These are phyloP conservation scores for Hypocreales sp. DNA, from an alignment of 2,329 filamentous ascomycete genomes.

Conservation along the genomic window DNA sequence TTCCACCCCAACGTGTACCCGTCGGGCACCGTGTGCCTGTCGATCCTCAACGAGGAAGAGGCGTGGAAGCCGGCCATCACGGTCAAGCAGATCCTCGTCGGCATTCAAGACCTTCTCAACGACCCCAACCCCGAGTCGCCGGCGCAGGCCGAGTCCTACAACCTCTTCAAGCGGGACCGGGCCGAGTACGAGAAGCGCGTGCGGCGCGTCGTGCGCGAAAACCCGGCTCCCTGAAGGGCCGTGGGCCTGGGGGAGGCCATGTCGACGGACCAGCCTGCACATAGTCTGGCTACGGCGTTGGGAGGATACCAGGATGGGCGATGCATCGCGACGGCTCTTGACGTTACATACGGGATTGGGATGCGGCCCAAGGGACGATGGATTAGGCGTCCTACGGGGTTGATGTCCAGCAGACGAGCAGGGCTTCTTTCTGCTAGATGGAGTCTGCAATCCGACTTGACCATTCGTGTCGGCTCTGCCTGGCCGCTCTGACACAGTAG, in stretches of 20 bases:
- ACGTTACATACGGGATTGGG: too few species aligned
- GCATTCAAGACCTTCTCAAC: slow-evolving; percentile 89
- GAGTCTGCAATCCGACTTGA: too few species aligned
- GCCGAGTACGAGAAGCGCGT: slow-evolving; percentile 80
- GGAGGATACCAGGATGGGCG: slow-evolving; percentile 11
- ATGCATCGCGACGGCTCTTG: background rate
- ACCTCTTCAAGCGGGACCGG: slow-evolving; percentile 84
- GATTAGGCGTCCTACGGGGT: slow-evolving; percentile 1
- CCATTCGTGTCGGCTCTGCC: too few species aligned
- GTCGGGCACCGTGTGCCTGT: slow-evolving; percentile 91
- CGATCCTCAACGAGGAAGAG: slow-evolving; percentile 95
- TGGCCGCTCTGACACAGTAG: too few species aligned
- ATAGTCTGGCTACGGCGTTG: slow-evolving; percentile 16
- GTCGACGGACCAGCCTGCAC: too few species aligned
- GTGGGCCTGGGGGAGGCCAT: too few species aligned
- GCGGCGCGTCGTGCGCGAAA: slow-evolving; percentile 73
- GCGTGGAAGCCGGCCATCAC: slow-evolving; percentile 98
- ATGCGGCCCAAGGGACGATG: too few species aligned
- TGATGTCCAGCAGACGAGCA: too few species aligned
- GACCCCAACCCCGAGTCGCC: slow-evolving; percentile 96
- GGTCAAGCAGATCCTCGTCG: slow-evolving; percentile 91
- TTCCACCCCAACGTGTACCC: slow-evolving; percentile 99
- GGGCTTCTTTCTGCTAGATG: too few species aligned
- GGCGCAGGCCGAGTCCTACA: slow-evolving; percentile 94
- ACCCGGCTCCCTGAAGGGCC: slow-evolving; percentile 50